These are phyloP conservation scores for Colletotrichum cordylinicola DNA, from an alignment of 2,329 filamentous ascomycete species.

Conservation along the genomic window DNA sequence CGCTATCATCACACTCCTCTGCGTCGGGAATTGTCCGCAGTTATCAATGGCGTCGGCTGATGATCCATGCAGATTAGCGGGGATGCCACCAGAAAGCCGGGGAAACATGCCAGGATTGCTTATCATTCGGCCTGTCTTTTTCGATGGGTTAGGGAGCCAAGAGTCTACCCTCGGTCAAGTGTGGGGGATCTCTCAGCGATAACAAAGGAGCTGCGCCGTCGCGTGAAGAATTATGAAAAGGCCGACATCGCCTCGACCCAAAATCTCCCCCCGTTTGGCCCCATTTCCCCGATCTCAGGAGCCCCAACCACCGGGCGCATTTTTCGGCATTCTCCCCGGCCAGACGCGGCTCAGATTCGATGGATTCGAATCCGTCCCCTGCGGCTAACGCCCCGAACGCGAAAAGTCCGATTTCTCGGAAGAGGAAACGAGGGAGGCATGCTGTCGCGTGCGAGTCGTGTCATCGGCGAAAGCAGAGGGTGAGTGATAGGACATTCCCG, in stretches of 20 bases:
- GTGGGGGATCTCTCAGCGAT: background rate
- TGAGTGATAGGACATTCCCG: background rate
- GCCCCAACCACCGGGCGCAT: background rate
- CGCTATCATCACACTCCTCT: background rate
- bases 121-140: background rate
- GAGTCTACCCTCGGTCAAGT: conserved; percentile 5
- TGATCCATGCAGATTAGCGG: conserved; percentile 11
- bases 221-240: conserved; percentile 1
- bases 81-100: background rate
- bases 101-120: background rate
- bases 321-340: background rate
- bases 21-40: background rate
- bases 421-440: conserved; percentile 17
- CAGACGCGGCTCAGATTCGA: background rate
- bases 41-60: conserved; percentile 1
- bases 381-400: background rate
- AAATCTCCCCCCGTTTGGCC: background rate
- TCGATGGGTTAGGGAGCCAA: background rate
- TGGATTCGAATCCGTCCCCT: background rate
- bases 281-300: conserved; percentile 10
- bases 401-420: conserved; percentile 4
- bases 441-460: conserved; percentile 21
- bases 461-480: conserved; percentile 19
- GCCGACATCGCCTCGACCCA: conserved; percentile 13
- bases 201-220: background rate